Evolutionary conservation across 2,329 filamentous ascomycete genomes (phyloP).

Genomic region (Colletotrichum spaethianum): DNA sequence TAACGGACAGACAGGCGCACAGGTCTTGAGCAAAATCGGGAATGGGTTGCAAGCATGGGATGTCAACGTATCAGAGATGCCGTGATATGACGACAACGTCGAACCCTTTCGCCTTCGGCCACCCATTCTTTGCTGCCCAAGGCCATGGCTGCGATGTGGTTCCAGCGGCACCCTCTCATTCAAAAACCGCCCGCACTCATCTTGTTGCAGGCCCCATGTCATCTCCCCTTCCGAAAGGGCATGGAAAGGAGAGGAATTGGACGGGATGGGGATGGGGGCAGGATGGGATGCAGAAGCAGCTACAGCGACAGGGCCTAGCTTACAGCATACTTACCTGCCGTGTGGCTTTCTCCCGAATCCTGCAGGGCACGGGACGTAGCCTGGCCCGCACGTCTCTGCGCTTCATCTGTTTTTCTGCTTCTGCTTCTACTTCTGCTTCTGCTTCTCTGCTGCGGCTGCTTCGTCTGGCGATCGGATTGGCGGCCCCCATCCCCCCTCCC

Average conservation of each 20-base stretch:
- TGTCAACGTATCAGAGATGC: conserved; percentile 29
- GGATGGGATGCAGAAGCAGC: background rate
- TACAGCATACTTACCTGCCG: background rate
- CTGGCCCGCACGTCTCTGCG: background rate
- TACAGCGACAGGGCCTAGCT: conserved; percentile 1
- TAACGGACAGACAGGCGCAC: background rate
- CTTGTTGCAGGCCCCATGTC: conserved; percentile 30
- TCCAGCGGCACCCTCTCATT: conserved; percentile 36
- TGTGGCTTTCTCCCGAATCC: background rate
- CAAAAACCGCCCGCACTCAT: conserved; percentile 34
- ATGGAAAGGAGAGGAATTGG: conserved; percentile 15
- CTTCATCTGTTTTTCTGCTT: background rate
- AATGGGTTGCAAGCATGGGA: conserved; percentile 18
- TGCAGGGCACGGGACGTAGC: conserved; percentile 10
- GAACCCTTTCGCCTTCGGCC: conserved; percentile 25
- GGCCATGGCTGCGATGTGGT: conserved; percentile 35
- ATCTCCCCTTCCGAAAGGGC: conserved; percentile 24
- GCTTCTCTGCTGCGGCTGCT: background rate
- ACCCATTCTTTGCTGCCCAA: conserved; percentile 35
- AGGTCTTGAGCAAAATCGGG: background rate
- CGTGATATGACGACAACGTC: conserved; percentile 39
- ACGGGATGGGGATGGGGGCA: conserved; percentile 6
- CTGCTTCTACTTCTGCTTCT: background rate
- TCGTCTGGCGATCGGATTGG: conserved; percentile 11
- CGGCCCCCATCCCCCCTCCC: conserved; percentile 19